Evolutionary conservation across 768 basidiomycete genomes (phyloP), one percentile per base, ranked within the genome.

Genomic region (Rhizopogon salebrosus): DNA sequence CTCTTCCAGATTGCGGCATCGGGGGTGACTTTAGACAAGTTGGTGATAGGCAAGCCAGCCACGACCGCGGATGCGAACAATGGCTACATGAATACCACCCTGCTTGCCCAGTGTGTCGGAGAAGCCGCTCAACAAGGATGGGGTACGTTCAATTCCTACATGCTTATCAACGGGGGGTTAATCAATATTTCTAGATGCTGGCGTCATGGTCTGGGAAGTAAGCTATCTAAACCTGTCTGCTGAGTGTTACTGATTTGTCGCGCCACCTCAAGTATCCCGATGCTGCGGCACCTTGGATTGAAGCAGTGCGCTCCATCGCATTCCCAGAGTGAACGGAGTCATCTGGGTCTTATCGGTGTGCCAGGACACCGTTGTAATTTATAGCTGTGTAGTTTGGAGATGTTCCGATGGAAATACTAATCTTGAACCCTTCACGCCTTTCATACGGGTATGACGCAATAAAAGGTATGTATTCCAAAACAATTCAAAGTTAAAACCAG

Each of bases 31-130:
- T 60, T 81, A 41, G 65, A 77, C 63, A 89, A 91, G 68, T 72
- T 89, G 46, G 80, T 89, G 55, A 86, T 91, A 60, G 87, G 87
- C 4, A 91, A 91, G 67, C 87, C 87, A 1, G 82, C 80, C 1
- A 51, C 73, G 0, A 56, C 57, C 6, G 59, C 68, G 7, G 80
- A 82, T 49, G 83, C 84, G 3, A 75, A 55, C 55, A 85, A 79
- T 56, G 83, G 75, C 4, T 80, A 72, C 54, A 85, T 91, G 64
- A 71, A 70, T 36, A 70, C 83, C 1, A 67, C 73, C 8, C 78
- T 77, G 4, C 72, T 91, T 8, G 78, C 83, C 4, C 65, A 65
- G 10, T 92, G 88, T 64, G 66, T 89, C n/a, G 61, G 72, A 6
- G 73, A 80, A 63, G 89, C 85, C 1, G 79, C 80, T 61, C 63